Percentiles rank a stretch among this genome's conserved stretches.
Evolutionary conservation across 306 rosid species (phyloP).

Genomic region (Datisca glomerata): DNA sequence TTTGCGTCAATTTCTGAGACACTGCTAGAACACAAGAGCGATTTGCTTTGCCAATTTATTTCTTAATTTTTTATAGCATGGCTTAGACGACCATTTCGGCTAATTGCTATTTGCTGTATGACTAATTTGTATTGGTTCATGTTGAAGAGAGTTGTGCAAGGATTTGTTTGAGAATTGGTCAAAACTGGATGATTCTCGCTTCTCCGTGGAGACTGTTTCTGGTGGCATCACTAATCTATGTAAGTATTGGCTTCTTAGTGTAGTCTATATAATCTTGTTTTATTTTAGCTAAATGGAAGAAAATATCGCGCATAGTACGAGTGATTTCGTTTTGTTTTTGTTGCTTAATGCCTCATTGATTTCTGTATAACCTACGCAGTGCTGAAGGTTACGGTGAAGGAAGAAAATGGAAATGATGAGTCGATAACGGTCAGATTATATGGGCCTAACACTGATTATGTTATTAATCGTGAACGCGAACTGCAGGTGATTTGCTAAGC

Average conservation of each 20-base stretch:
- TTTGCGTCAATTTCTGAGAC: neutral
- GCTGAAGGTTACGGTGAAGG: constrained; percentile 58
- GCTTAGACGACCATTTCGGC: neutral
- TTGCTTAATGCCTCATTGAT: too few relatives aligned
- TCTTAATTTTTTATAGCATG: neutral
- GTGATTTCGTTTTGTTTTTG: constrained; percentile 1
- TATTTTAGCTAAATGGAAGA: too few relatives aligned
- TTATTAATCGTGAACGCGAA: constrained; percentile 75
- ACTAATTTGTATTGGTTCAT: neutral
- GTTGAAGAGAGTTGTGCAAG: constrained; percentile 61
- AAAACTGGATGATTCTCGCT: constrained; percentile 48
- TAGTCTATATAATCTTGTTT: too few relatives aligned
- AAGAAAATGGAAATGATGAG: constrained; percentile 33
- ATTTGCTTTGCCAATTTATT: neutral
- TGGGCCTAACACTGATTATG: constrained; percentile 86
- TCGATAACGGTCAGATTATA: constrained; percentile 54
- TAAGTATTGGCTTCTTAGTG: constrained; percentile 29
- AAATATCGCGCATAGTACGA: too few relatives aligned
- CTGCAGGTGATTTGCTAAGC: constrained; percentile 48
- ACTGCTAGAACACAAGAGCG: neutral
- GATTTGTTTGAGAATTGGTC: constrained; percentile 79
- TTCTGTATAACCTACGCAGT: constrained; percentile 32
- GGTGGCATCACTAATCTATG: constrained; percentile 95
- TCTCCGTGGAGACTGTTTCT: constrained; percentile 57
- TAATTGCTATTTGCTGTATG: neutral